These are phyloP conservation scores for Pseudopediastrum boryanum DNA, from an alignment of 139 green algal species.

Conservation along the genomic window DNA sequence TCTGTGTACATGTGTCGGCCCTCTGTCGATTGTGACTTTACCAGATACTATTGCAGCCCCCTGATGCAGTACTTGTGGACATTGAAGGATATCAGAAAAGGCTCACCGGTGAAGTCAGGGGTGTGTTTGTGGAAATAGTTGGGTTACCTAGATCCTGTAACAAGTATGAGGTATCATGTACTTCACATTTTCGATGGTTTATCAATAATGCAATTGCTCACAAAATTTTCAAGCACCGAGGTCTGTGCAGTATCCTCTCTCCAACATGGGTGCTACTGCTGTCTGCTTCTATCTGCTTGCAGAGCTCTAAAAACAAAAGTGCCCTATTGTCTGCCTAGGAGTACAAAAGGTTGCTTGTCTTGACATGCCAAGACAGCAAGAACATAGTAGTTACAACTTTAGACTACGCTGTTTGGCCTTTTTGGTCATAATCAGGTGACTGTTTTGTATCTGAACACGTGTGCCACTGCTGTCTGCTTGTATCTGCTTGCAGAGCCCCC, in stretches of 20 bases:
- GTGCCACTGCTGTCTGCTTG: constrained; percentile 39
- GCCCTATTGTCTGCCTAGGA: no score
- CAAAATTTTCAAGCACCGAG: no score
- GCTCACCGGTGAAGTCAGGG: neutral
- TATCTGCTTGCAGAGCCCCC: constrained; percentile 3
- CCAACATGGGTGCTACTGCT: no score
- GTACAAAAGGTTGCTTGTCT: neutral
- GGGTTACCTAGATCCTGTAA: no score
- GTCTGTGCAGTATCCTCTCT: no score
- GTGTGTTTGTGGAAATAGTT: neutral
- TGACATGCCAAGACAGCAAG: neutral
- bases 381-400: neutral
- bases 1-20: neutral
- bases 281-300: no score
- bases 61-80: neutral
- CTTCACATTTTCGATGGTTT: no score
- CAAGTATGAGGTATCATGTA: no score
- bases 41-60: neutral
- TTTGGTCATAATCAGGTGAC: neutral
- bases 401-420: neutral
- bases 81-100: neutral
- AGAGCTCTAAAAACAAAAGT: no score
- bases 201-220: no score
- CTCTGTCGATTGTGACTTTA: neutral
- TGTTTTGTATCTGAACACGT: neutral